Conservation (phyloP, 768 basidiomycete genomes). For the Myochromella boudieri region DNA sequence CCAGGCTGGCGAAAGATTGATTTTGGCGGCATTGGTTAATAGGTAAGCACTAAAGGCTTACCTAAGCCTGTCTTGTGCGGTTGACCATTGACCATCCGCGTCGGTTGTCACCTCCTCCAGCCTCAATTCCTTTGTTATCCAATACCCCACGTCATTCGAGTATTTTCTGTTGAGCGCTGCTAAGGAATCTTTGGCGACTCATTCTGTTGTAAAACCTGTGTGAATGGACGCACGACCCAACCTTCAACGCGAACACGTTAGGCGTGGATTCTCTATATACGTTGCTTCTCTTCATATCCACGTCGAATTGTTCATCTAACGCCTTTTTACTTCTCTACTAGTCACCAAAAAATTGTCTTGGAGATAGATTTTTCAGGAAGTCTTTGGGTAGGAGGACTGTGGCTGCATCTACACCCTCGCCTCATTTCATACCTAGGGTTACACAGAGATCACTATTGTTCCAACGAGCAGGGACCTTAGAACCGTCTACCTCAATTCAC, state of each 20-base stretch:
- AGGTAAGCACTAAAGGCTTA: conserved; percentile 27
- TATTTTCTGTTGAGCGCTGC: conserved; percentile 11
- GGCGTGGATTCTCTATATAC: conserved; percentile 90
- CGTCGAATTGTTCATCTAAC: conserved; percentile 35
- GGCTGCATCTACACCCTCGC: conserved; percentile 7
- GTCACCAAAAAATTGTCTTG: conserved; percentile 93
- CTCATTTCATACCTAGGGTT: conserved; percentile 58
- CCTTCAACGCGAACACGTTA: conserved; percentile 76
- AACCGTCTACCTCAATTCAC: conserved; percentile 85
- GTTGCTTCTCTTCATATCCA: conserved; percentile 41
- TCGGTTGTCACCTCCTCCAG: conserved; percentile 15
- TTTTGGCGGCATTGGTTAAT: conserved; percentile 63
- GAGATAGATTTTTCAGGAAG: conserved; percentile 91
- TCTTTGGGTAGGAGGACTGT: conserved; percentile 62
- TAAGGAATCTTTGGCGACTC: conserved; percentile 26
- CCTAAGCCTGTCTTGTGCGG: conserved; percentile 29
- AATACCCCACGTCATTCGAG: conserved; percentile 11
- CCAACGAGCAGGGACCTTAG: conserved; percentile 79
- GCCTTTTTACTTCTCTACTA: conserved; percentile 62
- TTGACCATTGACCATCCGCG: conserved; percentile 17
- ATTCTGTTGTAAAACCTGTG: conserved; percentile 17
- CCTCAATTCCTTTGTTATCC: conserved; percentile 11
- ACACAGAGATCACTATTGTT: conserved; percentile 88
- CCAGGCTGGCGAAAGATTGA: conserved; percentile 91
- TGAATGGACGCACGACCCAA: conserved; percentile 49